These are phyloP conservation scores for Aspergillus wentii DNA, from an alignment of 495 filamentous ascomycete genomes.

Conservation along the genomic window DNA sequence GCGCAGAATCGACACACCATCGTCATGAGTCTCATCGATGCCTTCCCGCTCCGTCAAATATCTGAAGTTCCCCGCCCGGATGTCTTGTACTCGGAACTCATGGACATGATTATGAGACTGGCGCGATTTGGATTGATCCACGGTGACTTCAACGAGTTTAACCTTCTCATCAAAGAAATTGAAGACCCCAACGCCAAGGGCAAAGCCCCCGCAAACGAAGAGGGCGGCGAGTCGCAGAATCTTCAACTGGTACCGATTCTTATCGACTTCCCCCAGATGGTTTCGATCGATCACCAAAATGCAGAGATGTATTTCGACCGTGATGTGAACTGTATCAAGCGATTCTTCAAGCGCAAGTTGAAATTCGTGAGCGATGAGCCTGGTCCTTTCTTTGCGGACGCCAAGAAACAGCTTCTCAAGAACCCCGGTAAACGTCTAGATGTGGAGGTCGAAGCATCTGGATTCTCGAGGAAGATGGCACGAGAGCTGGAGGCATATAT, in stretches of 20 bases:
- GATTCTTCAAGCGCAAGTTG: constrained; percentile 85
- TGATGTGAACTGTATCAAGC: constrained; percentile 90
- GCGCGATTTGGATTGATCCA: constrained; percentile 91
- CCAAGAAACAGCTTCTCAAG: constrained; percentile 65
- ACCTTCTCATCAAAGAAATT: constrained; percentile 84
- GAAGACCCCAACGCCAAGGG: constrained; percentile 35
- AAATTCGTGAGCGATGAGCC: constrained; percentile 76
- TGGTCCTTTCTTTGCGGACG: constrained; percentile 80
- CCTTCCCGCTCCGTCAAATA: constrained; percentile 83
- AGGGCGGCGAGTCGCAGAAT: constrained; percentile 21
- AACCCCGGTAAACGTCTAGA: constrained; percentile 68
- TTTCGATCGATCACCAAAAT: constrained; percentile 90
- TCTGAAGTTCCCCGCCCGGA: constrained; percentile 73
- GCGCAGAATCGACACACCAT: constrained; percentile 88
- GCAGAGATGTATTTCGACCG: constrained; percentile 94
- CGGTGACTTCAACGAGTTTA: constrained; percentile 99
- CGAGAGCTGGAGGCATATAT: constrained; percentile 91
- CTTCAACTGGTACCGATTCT: constrained; percentile 57
- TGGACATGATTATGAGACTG: constrained; percentile 77
- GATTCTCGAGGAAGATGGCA: constrained; percentile 93
- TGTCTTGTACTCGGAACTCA: constrained; percentile 78
- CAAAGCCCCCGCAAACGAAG: constrained; percentile 24
- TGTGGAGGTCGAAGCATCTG: constrained; percentile 85
- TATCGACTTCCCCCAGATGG: constrained; percentile 98
- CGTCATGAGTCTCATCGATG: constrained; percentile 87